Evolutionary conservation across 345 rosid species (phyloP), one percentile per base, ranked within the genome.

Genomic region (Dimocarpus longan): DNA sequence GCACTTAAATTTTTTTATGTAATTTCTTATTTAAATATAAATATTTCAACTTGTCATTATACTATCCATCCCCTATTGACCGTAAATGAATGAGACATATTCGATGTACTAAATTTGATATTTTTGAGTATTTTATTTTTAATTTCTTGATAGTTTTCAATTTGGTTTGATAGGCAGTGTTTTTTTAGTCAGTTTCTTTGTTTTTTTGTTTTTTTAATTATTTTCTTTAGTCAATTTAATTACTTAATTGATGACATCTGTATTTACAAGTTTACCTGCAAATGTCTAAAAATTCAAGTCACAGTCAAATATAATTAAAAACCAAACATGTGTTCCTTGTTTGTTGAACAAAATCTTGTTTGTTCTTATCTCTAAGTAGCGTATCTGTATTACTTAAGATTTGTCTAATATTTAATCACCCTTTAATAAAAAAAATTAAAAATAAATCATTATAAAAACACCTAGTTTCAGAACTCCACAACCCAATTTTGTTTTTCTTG

Each of bases 261-360:
- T 56, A 5, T 16, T 5, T 40, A 18, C 26, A 32, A 16, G 46
- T 19, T 24, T 5, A 72, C 3, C 44, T 13, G 69, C 12, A 54
- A 32, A 57, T 73, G 59, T 39, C 67, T 56, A 6, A 10, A 28
- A 8, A 18, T 75, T 65, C 24, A 65, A 15, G 19, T 66, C 46
- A 74, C 48, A 39, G 68, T 56, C 65, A 3, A 68, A 68, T 68
- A 32, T 32, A 32, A 32, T 32, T 32, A n/a, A 54, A 7, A 40
- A 77, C 16, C 32, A 19, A 42, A n/a, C 68, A 68, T 37, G 40
- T 52, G 73, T 67, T 71, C 52, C 32, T 18, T 70, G 6, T 57
- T 74, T 16, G 62, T 57, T 57, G 62, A 5, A 57, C 63, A 57
- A 19, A 57, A 57, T 57, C 22, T 57, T 18, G 22, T 57, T 69